Evolutionary conservation across 2,329 filamentous ascomycete species (phyloP), one percentile per base, ranked within the genome.

Genomic region (Hirsutella minnesotensis): DNA sequence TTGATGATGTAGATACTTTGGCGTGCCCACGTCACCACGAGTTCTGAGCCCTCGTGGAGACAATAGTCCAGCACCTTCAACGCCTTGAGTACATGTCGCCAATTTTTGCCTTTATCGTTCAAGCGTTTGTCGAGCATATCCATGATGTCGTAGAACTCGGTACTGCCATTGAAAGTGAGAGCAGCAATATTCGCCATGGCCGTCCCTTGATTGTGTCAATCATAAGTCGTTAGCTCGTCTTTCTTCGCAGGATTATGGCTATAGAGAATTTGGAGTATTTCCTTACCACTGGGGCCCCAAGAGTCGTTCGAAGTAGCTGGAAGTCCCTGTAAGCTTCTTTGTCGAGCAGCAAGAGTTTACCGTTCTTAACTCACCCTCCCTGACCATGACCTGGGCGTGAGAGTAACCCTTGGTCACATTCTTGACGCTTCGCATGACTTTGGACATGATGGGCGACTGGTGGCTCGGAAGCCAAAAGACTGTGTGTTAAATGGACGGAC

Each of bases 391-490:
- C 73, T 98, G 90, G 56, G 94, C 87, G 52, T 77, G 81, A 30
- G 90, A 95, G 63, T 98, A 98, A 56, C 92, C 92, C 72, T 96
- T 98, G 64, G 92, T 96, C 66, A 98, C 90, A 73, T 96, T 98
- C 72, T 95, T 96, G 58, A 96, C 89, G 62, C 86, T 94, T 67
- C 92, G 79, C 62, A 96, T 87, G 63, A 96, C 88, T 69, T 94
- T 94, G 46, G 90, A 95, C 92, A 98, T 98, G 60, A 40, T 62
- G 63, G 61, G 56, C 58, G 53, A 54, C 44, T 47, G 44, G 29
- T 21, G 38, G 43, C 39, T 38, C 38, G 42, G 34, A 27, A 37
- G 34, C 43, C 38, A 22, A 20, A 22, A 34, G 35, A 21, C 31
- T 15, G 33, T 19, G 27, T 5, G 15, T 16, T 16, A 7, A 22